phyloP scores from a whole-genome alignment of 1,284 basidiomycete genomes.

The Ustilago esculenta region DNA sequence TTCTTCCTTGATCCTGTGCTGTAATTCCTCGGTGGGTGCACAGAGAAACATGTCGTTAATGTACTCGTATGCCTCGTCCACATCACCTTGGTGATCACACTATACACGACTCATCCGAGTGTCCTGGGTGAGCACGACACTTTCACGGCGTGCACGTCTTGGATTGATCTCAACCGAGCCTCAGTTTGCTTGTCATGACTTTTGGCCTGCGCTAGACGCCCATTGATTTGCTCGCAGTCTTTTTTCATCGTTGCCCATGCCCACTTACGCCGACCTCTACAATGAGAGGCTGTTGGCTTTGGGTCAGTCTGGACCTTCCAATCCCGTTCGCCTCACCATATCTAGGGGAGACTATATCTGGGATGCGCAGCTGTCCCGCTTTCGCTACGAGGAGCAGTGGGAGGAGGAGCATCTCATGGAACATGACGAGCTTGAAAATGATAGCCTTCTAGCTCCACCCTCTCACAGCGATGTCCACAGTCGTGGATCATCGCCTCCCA shows the following conservation, averaged over 20 bases:
- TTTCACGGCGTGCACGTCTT: too few relatives aligned
- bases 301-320: conserved; percentile 29
- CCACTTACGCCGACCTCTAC: conserved; percentile 46
- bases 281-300: conserved; percentile 31
- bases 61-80: too few relatives aligned
- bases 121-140: too few relatives aligned
- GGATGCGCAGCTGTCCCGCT: conserved; percentile 14
- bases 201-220: too few relatives aligned
- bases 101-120: too few relatives aligned
- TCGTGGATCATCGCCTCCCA: conserved; percentile 9
- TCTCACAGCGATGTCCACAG: neutral
- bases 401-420: conserved; percentile 53
- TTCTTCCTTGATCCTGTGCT: too few relatives aligned
- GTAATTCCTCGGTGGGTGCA: too few relatives aligned
- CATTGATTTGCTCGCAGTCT: too few relatives aligned
- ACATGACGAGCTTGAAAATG: conserved; percentile 15
- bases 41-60: too few relatives aligned
- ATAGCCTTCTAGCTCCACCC: neutral
- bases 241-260: conserved; percentile 10
- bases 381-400: conserved; percentile 43
- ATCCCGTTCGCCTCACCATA: conserved; percentile 45
- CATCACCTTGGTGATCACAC: too few relatives aligned
- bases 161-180: too few relatives aligned
- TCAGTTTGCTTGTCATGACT: too few relatives aligned
- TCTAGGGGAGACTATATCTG: conserved; percentile 44